Evolutionary conservation across 352 stramenopile species (phyloP).

Genomic region (Phytophthora sansomeana): DNA sequence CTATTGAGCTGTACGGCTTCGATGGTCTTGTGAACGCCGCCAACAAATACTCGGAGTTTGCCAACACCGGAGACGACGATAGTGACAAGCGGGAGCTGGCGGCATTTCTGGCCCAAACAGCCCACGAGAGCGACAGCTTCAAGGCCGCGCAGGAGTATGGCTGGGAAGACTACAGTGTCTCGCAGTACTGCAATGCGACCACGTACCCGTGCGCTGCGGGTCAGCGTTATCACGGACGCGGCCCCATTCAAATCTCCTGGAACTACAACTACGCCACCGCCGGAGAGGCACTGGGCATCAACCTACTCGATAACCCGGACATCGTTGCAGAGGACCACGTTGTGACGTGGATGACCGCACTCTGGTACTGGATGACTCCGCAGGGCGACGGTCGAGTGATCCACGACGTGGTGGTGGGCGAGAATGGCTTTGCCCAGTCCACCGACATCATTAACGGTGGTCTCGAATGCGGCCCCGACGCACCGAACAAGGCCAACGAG

Average conservation of each 20-base stretch:
- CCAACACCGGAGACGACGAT: conserved; percentile 49
- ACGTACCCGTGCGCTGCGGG: conserved; percentile 41
- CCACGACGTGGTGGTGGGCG: conserved; percentile 48
- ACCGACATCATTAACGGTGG: conserved; percentile 62
- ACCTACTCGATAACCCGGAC: conserved; percentile 48
- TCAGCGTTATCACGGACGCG: conserved; percentile 55
- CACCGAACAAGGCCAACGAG: conserved; percentile 45
- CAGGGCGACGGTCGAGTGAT: conserved; percentile 44
- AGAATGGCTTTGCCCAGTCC: conserved; percentile 48
- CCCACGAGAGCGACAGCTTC: conserved; percentile 56
- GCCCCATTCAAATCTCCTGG: conserved; percentile 59
- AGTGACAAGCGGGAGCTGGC: conserved; percentile 55
- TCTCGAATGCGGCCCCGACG: conserved; percentile 48
- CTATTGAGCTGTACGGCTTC: conserved; percentile 54
- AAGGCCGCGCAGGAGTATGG: conserved; percentile 53
- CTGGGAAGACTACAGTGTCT: conserved; percentile 40
- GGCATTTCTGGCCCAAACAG: conserved; percentile 53
- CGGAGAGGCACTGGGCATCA: conserved; percentile 42
- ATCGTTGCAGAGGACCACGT: conserved; percentile 42
- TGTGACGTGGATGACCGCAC: conserved; percentile 56
- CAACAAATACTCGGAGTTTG: conserved; percentile 52
- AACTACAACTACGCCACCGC: conserved; percentile 66
- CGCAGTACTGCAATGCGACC: conserved; percentile 55
- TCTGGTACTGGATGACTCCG: conserved; percentile 66
- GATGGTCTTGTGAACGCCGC: conserved; percentile 46